Percentiles rank a stretch among this genome's conserved stretches.
phyloP scores from a whole-genome alignment of 257 asterid genomes.

The Gardenia jasminoides region DNA sequence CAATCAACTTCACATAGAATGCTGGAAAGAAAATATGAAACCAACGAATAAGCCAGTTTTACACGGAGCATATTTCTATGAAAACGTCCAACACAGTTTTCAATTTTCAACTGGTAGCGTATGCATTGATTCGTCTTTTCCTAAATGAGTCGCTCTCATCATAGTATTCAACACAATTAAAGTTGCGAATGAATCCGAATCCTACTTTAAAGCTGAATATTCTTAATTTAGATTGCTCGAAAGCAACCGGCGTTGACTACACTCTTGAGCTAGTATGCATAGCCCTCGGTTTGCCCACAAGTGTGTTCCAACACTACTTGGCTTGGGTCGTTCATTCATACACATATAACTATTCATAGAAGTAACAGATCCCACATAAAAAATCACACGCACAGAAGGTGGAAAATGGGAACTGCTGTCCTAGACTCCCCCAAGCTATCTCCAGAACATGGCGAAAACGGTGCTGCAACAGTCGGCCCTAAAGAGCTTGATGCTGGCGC shows the following conservation, averaged over 20 bases:
- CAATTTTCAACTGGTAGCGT: not conserved
- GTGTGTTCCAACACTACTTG: not conserved
- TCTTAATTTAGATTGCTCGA: not conserved
- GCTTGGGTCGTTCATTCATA: not conserved
- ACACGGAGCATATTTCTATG: not conserved
- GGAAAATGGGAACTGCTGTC: slow-evolving; percentile 31
- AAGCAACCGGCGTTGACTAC: not conserved
- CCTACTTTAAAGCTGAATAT: not conserved
- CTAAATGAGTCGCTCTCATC: not conserved
- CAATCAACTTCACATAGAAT: not conserved
- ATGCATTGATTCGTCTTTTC: not conserved
- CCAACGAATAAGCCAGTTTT: not conserved
- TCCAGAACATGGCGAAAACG: slow-evolving; percentile 18
- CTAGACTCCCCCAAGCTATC: slow-evolving; percentile 24
- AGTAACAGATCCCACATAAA: not conserved
- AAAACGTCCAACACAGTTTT: not conserved
- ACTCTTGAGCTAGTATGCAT: too few relatives aligned
- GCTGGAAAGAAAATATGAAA: too few relatives aligned
- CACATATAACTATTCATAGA: not conserved
- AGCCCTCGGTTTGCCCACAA: not conserved
- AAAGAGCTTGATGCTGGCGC: slow-evolving; percentile 55
- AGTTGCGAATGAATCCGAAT: not conserved
- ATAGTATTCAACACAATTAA: too few relatives aligned
- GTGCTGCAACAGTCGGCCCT: not conserved
- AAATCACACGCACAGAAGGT: not conserved